A percentile compares a stretch with the other conserved stretches of the same genome.
Conservation (phyloP, 2,329 filamentous ascomycete species). For the Achaetomium macrosporum region DNA sequence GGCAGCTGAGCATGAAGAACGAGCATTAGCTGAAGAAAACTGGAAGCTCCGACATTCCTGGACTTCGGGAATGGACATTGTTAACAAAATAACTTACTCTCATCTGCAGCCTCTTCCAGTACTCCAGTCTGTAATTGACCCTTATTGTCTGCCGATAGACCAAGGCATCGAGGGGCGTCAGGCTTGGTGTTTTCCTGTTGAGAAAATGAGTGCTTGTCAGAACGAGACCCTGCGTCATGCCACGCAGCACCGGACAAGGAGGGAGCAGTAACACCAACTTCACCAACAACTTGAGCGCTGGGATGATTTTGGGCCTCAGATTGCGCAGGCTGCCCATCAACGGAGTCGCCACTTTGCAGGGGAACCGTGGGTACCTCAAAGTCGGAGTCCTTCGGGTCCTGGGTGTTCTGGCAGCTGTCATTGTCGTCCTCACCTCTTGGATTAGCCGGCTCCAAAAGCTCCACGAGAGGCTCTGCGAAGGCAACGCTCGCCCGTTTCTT, state of each 20-base stretch:
- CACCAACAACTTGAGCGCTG: conserved; percentile 16
- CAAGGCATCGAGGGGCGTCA: background rate
- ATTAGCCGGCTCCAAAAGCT: conserved; percentile 13
- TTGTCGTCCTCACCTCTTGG: conserved; percentile 21
- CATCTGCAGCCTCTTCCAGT: background rate
- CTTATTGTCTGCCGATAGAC: conserved; percentile 1
- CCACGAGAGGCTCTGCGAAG: conserved; percentile 19
- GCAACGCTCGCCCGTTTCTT: conserved; percentile 25
- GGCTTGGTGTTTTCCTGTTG: conserved; percentile 11
- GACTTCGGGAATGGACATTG: background rate
- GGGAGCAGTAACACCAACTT: conserved; percentile 16
- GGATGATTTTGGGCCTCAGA: conserved; percentile 5
- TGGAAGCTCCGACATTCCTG: background rate
- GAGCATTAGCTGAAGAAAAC: background rate
- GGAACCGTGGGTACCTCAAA: conserved; percentile 11
- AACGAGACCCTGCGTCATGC: conserved; percentile 5
- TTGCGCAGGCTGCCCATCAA: conserved; percentile 6
- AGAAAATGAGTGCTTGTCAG: conserved; percentile 9
- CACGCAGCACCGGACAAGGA: background rate
- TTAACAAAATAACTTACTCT: conserved; percentile 1
- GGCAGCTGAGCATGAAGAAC: background rate
- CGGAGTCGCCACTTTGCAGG: conserved; percentile 7
- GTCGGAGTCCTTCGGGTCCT: conserved; percentile 14
- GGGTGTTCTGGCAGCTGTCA: conserved; percentile 2
- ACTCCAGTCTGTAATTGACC: background rate